Percentiles rank a stretch among this genome's conserved stretches.
Conservation (phyloP, 306 rosid genomes). For the Datisca glomerata region DNA sequence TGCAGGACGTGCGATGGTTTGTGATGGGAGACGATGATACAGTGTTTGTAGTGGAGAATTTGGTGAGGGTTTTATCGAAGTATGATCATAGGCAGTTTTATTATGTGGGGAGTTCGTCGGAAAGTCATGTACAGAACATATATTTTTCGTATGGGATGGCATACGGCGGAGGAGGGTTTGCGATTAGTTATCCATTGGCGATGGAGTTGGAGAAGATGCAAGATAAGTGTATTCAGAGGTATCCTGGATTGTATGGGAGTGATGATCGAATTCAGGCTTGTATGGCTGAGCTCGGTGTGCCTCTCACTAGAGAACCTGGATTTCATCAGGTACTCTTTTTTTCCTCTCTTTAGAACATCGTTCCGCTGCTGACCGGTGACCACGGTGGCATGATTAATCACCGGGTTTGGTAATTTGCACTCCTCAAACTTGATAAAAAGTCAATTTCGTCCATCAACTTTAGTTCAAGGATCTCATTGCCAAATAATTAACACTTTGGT, state of each 20-base stretch:
- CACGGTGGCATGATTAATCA: too few relatives aligned
- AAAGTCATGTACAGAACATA: slow-evolving; percentile 80
- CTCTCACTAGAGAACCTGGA: slow-evolving; percentile 73
- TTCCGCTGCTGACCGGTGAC: too few relatives aligned
- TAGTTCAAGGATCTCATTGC: too few relatives aligned
- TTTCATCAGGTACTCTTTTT: slow-evolving; percentile 86
- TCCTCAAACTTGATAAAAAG: too few relatives aligned
- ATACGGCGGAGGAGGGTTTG: slow-evolving; percentile 90
- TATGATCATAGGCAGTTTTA: slow-evolving; percentile 68
- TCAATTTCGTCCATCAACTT: too few relatives aligned
- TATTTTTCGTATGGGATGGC: slow-evolving; percentile 88
- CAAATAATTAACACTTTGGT: too few relatives aligned
- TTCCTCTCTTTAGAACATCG: too few relatives aligned
- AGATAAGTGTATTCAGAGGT: slow-evolving; percentile 70
- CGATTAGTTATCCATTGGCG: slow-evolving; percentile 84
- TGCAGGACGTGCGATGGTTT: slow-evolving; percentile 86
- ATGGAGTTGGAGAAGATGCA: slow-evolving; percentile 68
- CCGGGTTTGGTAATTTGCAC: too few relatives aligned
- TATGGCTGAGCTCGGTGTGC: slow-evolving; percentile 91
- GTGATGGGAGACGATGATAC: slow-evolving; percentile 97
- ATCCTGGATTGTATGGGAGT: slow-evolving; percentile 79
- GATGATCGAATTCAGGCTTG: slow-evolving; percentile 94
- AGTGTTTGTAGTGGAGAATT: slow-evolving; percentile 59
- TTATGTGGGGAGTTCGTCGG: slow-evolving; percentile 80
- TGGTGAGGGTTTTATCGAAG: slow-evolving; percentile 49